Conservation (phyloP, 2,329 filamentous ascomycete genomes). For the Hymenoscyphus occultus region DNA sequence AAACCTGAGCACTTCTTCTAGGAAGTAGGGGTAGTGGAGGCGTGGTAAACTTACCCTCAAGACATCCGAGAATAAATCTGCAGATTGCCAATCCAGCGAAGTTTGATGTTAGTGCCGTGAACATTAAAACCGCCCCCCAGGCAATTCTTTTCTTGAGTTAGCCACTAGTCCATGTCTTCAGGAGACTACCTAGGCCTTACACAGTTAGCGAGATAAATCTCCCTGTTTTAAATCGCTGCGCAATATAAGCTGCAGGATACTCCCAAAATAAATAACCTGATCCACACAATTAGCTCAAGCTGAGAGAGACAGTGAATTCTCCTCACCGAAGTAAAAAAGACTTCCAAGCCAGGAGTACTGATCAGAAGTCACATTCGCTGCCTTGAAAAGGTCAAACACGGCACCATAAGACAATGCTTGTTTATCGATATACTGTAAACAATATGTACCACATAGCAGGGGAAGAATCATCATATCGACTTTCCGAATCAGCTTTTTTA, state of each 20-base stretch:
- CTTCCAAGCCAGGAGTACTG: slow-evolving; percentile 47
- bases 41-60: neutral
- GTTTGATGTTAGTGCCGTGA: slow-evolving; percentile 57
- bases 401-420: slow-evolving; percentile 38
- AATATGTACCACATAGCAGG: slow-evolving; percentile 48
- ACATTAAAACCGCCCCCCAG: slow-evolving; percentile 56
- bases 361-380: slow-evolving; percentile 41
- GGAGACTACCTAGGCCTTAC: slow-evolving; percentile 15
- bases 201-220: neutral
- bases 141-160: slow-evolving; percentile 45
- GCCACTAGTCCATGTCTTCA: slow-evolving; percentile 19
- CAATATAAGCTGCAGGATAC: slow-evolving; percentile 12
- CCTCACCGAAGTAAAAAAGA: slow-evolving; percentile 43
- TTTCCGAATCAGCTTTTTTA: slow-evolving; percentile 40
- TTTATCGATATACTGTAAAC: slow-evolving; percentile 57
- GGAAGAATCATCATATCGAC: slow-evolving; percentile 52
- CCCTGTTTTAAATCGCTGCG: slow-evolving; percentile 1
- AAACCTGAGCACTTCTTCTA: slow-evolving; percentile 28
- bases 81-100: slow-evolving; percentile 59
- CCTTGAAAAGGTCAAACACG: slow-evolving; percentile 46
- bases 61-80: slow-evolving; percentile 59
- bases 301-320: neutral
- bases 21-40: neutral
- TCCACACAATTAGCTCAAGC: neutral
- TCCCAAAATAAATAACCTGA: slow-evolving; percentile 11